Conservation (phyloP, 768 basidiomycete species). For the Suillus subluteus region DNA sequence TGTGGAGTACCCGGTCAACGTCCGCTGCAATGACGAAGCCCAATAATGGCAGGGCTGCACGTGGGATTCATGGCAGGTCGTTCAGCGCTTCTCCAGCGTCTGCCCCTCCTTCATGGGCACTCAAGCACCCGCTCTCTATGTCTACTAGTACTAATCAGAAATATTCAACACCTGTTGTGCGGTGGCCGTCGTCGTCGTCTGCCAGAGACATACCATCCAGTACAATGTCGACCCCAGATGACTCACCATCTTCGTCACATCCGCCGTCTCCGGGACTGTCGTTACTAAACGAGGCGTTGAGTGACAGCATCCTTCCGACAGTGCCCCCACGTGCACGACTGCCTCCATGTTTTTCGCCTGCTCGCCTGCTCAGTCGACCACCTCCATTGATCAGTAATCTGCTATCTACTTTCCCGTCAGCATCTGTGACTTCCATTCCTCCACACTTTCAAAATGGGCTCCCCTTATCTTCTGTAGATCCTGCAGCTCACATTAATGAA, state of each 20-base stretch:
- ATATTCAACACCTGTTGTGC: slow-evolving; percentile 8
- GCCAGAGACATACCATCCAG: not conserved
- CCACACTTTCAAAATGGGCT: slow-evolving; percentile 12
- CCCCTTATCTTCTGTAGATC: slow-evolving; percentile 16
- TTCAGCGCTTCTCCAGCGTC: slow-evolving; percentile 8
- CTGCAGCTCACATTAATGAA: slow-evolving; percentile 23
- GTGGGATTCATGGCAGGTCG: slow-evolving; percentile 10
- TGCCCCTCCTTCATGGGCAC: slow-evolving; percentile 6
- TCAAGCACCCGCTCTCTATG: slow-evolving; percentile 6
- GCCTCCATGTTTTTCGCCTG: slow-evolving; percentile 38
- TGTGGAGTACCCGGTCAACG: not conserved
- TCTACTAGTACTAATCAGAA: slow-evolving; percentile 1
- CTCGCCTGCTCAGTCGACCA: slow-evolving; percentile 41
- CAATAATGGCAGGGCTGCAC: slow-evolving; percentile 8
- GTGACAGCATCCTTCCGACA: slow-evolving; percentile 42
- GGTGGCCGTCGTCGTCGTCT: slow-evolving; percentile 10
- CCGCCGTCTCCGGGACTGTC: slow-evolving; percentile 45
- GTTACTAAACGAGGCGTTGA: slow-evolving; percentile 49
- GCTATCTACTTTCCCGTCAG: slow-evolving; percentile 64
- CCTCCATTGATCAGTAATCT: slow-evolving; percentile 59
- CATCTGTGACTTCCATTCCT: slow-evolving; percentile 51
- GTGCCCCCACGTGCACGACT: slow-evolving; percentile 49
- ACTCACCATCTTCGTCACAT: slow-evolving; percentile 15
- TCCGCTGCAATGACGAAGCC: not conserved
- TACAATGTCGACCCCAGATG: not conserved